Base-by-base conservation (phyloP, 768 basidiomycete genomes). In the Calvatia gigantea region DNA sequence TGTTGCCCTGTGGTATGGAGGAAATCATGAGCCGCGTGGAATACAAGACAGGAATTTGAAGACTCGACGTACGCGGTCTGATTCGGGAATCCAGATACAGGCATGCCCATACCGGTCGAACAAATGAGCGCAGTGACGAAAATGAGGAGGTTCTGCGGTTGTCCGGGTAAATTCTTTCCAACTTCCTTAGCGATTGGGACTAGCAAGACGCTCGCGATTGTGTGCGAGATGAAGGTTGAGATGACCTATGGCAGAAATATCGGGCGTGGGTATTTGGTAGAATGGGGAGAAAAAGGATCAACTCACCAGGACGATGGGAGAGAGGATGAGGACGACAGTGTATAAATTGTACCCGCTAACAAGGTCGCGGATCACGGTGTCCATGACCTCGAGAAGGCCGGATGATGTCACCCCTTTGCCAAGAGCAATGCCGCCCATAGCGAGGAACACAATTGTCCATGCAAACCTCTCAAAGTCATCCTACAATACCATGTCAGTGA, bases 41-140 rank as follows among this genome's bases (percentile, higher is more conserved):
- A 32, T 42, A 57, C 15, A 43, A 61, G 51, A 37, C 50, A 56
- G 58, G 39, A 51, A n/a, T n/a, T n/a, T 44, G 51, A 33, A 45
- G 51, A 38, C 15, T 38, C 32, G 12, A 82, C 89, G 63, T 70
- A 95, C 94, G 94, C 93, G 46, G 93, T 94, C 73, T 97, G 93
- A 69, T 98, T 97, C 0, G 96, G 96, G 77, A 98, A 99, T n/a
- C 97, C 97, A 58, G 92, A 94, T 35, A 98, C 94, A 2, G 96
- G 95, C 82, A 98, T 91, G 9, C 93, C 96, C 97, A 99, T 99
- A 1, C 96, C 97, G 4, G 92, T 77, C 2, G 93, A 95, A 67
- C 96, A 98, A 48, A 97, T 88, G 58, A 98, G 75, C 12, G 83
- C 94, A 31, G 94, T 97, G 62, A 94, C 81, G 73, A 99, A 96